phyloP scores from a whole-genome alignment of 208 protist genomes.

The Tritrichomonas musculus region DNA sequence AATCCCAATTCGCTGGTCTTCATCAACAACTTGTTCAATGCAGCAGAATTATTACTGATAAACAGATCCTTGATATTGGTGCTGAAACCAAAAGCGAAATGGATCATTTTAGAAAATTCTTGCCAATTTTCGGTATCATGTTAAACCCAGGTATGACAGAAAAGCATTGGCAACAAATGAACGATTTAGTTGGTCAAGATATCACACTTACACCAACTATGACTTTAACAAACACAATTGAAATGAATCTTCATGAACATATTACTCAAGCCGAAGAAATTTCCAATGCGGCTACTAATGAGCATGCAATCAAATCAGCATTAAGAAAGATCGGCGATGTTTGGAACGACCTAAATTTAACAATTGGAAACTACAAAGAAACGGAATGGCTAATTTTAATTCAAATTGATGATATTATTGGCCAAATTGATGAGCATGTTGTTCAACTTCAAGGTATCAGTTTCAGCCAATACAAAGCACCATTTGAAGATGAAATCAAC shows the following conservation, averaged over 20 bases:
- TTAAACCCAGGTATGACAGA: conserved; percentile 65
- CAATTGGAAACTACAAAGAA: conserved; percentile 40
- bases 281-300: conserved; percentile 72
- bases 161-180: conserved; percentile 57
- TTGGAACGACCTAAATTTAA: conserved; percentile 72
- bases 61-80: neutral
- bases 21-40: conserved; percentile 5
- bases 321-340: conserved; percentile 71
- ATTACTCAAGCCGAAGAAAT: conserved; percentile 76
- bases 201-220: conserved; percentile 60
- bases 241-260: conserved; percentile 75
- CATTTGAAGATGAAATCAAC: conserved; percentile 25
- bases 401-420: conserved; percentile 1
- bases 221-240: conserved; percentile 71
- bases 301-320: conserved; percentile 81
- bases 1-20: conserved; percentile 13
- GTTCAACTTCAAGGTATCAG: neutral
- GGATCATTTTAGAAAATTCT: conserved; percentile 78
- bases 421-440: neutral
- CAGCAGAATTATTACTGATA: neutral
- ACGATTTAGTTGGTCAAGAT: conserved; percentile 41
- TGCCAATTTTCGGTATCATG: conserved; percentile 88
- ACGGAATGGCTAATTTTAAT: conserved; percentile 3
- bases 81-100: conserved; percentile 51
- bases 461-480: conserved; percentile 17